Conservation (phyloP, 2,329 filamentous ascomycete genomes). For the Endocalyx cinctus region DNA sequence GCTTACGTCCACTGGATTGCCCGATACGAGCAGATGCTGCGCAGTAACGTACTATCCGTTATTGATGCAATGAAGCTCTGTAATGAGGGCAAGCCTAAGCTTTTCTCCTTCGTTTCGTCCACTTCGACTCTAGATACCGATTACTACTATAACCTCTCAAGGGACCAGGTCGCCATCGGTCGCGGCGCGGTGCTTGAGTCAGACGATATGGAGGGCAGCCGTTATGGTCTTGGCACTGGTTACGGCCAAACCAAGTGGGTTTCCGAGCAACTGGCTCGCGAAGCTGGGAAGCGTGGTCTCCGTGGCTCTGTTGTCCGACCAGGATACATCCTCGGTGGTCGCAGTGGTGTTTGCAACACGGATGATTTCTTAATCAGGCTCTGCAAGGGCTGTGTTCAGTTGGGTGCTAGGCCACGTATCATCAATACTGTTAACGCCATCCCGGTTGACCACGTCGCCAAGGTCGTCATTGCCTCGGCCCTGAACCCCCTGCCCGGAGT, state of each 20-base stretch:
- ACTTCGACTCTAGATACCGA: conserved; percentile 79
- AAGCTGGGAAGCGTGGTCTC: conserved; percentile 74
- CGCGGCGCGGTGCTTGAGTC: conserved; percentile 64
- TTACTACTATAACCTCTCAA: conserved; percentile 71
- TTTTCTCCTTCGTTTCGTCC: conserved; percentile 76
- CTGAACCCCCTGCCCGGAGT: conserved; percentile 54
- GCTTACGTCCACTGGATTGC: conserved; percentile 78
- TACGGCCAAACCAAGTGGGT: conserved; percentile 90
- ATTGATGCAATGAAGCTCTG: conserved; percentile 74
- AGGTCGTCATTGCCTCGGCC: conserved; percentile 71
- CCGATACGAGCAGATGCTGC: conserved; percentile 66
- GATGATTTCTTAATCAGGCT: conserved; percentile 90
- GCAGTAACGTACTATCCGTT: conserved; percentile 76
- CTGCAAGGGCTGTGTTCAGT: conserved; percentile 81
- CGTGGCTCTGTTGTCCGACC: conserved; percentile 72
- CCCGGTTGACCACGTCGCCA: conserved; percentile 77
- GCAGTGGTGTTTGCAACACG: conserved; percentile 67
- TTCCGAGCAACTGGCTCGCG: conserved; percentile 62
- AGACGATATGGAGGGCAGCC: conserved; percentile 74
- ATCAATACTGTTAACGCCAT: conserved; percentile 85
- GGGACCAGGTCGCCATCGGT: conserved; percentile 55
- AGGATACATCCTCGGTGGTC: conserved; percentile 75
- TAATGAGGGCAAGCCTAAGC: conserved; percentile 71
- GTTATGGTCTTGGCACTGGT: conserved; percentile 72
- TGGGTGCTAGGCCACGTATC: conserved; percentile 69